Base-by-base conservation (phyloP, 306 rosid genomes). In the Prunus dulcis region DNA sequence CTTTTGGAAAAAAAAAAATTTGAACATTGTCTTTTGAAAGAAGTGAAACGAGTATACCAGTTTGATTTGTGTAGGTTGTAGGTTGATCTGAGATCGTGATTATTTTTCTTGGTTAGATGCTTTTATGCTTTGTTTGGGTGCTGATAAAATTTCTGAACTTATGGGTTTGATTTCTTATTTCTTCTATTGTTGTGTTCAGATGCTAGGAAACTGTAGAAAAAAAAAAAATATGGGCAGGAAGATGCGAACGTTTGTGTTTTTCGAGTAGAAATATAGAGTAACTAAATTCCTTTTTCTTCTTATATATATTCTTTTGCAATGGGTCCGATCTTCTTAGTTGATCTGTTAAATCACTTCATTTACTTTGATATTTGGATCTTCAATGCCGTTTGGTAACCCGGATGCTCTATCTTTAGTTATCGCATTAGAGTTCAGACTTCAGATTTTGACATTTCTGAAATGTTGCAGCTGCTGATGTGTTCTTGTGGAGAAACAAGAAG, bases 401-500 rank as follows among this genome's bases (percentile, higher is more conserved):
- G 53, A 67, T 49, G 56, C 5, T 13, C 0, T 12, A 9, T 14
- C 0, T 12, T 32, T 14, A 1, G 12, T 20, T 61, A 7, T 2
- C 5, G 9, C 20, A 6, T 55, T 46, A 12, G 20, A 14, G 1
- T 46, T 22, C 19, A 9, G 11, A 58, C 27, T 7, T 69, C 1
- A 43, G 69, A 43, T 60, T 23, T 73, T 58, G 11, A 19, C 20
- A 25, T 11, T 5, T 63, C 8, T 27, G 70, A 64, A 7, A 38
- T 64, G 72, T 66, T 86, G 86, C 92, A 95, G 99, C 97, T 83
- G 97, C 99, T 64, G 96, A 95, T 51, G 86, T 95, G 77, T 78
- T 95, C 1, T 80, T 92, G 79, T 92, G 99, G 99, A 89, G 89
- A 87, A 89, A 90, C 87, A 95, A 90, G 86, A 95, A 95, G 87